Conservation (phyloP, 805 yeast species). For the Yamadazyma akitaensis region DNA sequence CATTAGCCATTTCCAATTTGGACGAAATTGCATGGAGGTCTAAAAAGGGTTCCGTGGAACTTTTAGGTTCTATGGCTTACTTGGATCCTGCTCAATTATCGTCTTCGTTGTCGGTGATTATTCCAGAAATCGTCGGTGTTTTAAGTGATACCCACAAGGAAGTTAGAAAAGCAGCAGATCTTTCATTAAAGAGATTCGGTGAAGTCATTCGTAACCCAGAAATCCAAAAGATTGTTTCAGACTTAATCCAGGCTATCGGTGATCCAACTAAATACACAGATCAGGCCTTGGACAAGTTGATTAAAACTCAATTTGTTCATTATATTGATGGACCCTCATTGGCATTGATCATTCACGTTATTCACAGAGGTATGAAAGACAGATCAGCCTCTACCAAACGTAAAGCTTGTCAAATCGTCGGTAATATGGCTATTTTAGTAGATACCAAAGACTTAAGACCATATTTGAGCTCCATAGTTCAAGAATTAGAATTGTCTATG, state of each 20-base stretch:
- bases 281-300: slow-evolving; percentile 77
- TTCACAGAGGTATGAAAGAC: slow-evolving; percentile 92
- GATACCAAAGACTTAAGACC: slow-evolving; percentile 84
- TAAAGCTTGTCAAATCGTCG: slow-evolving; percentile 96
- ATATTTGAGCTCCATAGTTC: slow-evolving; percentile 71
- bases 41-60: slow-evolving; percentile 93
- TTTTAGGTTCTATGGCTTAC: slow-evolving; percentile 97
- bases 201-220: slow-evolving; percentile 97
- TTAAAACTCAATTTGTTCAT: slow-evolving; percentile 91
- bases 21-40: slow-evolving; percentile 95
- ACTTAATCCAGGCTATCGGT: slow-evolving; percentile 85
- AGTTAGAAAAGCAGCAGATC: slow-evolving; percentile 93
- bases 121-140: slow-evolving; percentile 95
- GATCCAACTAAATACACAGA: slow-evolving; percentile 93
- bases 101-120: slow-evolving; percentile 80
- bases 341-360: slow-evolving; percentile 90
- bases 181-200: slow-evolving; percentile 84
- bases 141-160: slow-evolving; percentile 94
- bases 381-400: slow-evolving; percentile 90
- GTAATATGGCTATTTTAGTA: slow-evolving; percentile 96
- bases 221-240: slow-evolving; percentile 87
- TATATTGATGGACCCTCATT: slow-evolving; percentile 97
- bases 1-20: slow-evolving; percentile 79
- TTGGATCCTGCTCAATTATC: slow-evolving; percentile 93
- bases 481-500: slow-evolving; percentile 89